Base-by-base conservation (phyloP, 257 asterid genomes). In the Penstemon davidsonii region DNA sequence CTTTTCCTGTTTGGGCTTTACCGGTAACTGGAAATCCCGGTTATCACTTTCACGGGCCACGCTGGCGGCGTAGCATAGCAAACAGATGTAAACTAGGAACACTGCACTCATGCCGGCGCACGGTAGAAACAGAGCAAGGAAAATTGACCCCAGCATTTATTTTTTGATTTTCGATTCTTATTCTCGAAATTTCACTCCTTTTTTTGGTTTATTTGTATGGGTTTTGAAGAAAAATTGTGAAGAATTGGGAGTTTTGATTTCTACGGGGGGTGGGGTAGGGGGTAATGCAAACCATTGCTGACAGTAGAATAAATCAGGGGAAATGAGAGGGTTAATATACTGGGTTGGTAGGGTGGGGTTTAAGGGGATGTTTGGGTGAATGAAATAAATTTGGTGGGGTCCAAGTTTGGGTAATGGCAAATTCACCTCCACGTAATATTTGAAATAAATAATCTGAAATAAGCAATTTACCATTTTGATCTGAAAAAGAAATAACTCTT, bases 41-140 rank as follows among this genome's bases (percentile, higher is more conserved):
- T 19, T 42, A 4, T 44, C 44, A 38, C 4, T 6, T 61, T 7
- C 15, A 3, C 11, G 13, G 54, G 11, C n/a, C 15, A 49, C 54
- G 19, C 71, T 71, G 4, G 89, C 88, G 3, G 96, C 86, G 68
- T 88, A 85, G 88, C 96, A 91, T 0, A 88, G 74, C 63, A 91
- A 19, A 42, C 93, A 91, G 46, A 86, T 66, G 83, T 91, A 91
- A 2, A 91, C 88, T 15, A 91, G 25, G 66, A 91, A 85, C 7
- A 91, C 87, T 0, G 80, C 93, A 76, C 85, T 73, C 97, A 91
- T 88, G 13, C 96, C 97, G 2, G 84, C 91, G 71, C 96, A 91
- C 0, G 97, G 97, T 3, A 88, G 83, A 59, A 91, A 87, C 64
- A 91, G 83, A 4, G 96, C 93, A 4, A 91, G 88, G 67, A 88